Evolutionary conservation across 2,329 filamentous ascomycete species (phyloP).

Genomic region (Fusarium avenaceum): DNA sequence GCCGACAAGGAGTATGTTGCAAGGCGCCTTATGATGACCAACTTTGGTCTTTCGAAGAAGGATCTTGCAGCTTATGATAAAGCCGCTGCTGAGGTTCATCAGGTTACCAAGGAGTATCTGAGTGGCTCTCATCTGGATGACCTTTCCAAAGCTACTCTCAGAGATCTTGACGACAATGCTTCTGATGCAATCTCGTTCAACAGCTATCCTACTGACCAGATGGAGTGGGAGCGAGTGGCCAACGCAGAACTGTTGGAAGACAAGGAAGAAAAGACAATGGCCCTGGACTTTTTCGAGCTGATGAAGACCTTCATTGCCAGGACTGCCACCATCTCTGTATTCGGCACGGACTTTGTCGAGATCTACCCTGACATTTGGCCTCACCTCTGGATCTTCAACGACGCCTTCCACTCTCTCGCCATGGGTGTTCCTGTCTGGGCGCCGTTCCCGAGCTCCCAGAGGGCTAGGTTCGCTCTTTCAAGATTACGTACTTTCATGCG

Average conservation of each 20-base stretch:
- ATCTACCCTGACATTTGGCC: slow-evolving; percentile 57
- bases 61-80: slow-evolving; percentile 52
- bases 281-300: slow-evolving; percentile 53
- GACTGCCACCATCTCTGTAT: slow-evolving; percentile 53
- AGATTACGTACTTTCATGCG: slow-evolving; percentile 49
- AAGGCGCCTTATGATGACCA: slow-evolving; percentile 48
- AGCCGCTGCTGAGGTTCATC: slow-evolving; percentile 48
- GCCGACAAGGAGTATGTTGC: slow-evolving; percentile 49
- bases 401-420: slow-evolving; percentile 52
- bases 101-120: slow-evolving; percentile 47
- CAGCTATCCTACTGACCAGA: slow-evolving; percentile 54
- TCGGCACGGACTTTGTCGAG: slow-evolving; percentile 59
- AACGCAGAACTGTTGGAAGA: slow-evolving; percentile 51
- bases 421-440: slow-evolving; percentile 52
- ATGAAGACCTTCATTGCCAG: slow-evolving; percentile 55
- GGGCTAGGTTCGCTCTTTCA: slow-evolving; percentile 50
- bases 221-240: slow-evolving; percentile 56
- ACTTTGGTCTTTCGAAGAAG: slow-evolving; percentile 52
- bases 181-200: slow-evolving; percentile 58
- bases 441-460: slow-evolving; percentile 52
- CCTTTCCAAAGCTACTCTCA: slow-evolving; percentile 37
- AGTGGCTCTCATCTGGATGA: slow-evolving; percentile 45
- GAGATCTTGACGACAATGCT: slow-evolving; percentile 49
- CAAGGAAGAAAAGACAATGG: slow-evolving; percentile 47
- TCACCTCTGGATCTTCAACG: slow-evolving; percentile 56